A percentile compares a stretch with the other conserved stretches of the same genome.
Conservation (phyloP, 108 stramenopile genomes). For the Hondaea fermentalgiana region DNA sequence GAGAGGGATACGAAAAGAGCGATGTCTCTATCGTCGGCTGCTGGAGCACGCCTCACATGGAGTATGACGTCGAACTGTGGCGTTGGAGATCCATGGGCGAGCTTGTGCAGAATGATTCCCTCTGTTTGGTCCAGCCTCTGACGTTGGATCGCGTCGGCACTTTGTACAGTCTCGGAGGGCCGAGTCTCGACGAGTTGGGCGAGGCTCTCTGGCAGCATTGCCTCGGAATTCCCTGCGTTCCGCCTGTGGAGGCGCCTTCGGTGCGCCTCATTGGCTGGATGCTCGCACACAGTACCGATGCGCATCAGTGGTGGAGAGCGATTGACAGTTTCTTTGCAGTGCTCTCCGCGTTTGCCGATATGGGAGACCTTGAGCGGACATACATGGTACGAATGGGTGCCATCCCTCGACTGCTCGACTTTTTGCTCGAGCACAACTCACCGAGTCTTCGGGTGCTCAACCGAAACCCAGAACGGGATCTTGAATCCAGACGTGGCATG, state of each 20-base stretch:
- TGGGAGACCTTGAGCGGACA: background rate
- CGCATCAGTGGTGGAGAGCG: background rate
- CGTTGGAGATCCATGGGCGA: too few species aligned
- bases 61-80: too few species aligned
- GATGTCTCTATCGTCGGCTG: background rate
- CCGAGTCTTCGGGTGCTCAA: background rate
- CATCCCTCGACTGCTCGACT: background rate
- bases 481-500: background rate
- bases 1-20: background rate
- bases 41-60: background rate
- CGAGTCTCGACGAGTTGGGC: background rate
- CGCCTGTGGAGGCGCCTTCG: background rate
- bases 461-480: background rate
- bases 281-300: background rate
- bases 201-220: background rate
- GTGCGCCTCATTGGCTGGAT: background rate
- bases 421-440: background rate
- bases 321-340: background rate
- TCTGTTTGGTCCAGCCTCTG: too few species aligned
- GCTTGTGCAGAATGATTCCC: too few species aligned
- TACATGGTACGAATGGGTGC: background rate
- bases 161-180: too few species aligned
- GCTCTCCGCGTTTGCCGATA: background rate
- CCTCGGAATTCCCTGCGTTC: background rate
- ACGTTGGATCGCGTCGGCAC: too few species aligned